phyloP scores from a whole-genome alignment of 2,329 filamentous ascomycete genomes.

The Colletotrichum sp. region DNA sequence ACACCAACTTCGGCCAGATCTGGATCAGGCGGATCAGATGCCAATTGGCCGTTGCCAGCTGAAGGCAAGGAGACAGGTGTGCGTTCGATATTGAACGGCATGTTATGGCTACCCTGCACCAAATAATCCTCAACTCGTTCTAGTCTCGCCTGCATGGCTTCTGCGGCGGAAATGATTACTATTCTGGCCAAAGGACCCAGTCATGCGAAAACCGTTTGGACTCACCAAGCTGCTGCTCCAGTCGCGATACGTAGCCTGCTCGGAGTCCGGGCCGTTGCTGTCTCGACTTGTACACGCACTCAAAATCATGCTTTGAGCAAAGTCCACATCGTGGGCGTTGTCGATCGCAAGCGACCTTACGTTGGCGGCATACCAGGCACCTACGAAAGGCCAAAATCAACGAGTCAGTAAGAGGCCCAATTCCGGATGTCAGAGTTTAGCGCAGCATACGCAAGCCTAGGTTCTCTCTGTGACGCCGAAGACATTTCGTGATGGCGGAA shows the following conservation, averaged over 20 bases:
- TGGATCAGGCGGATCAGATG: not conserved
- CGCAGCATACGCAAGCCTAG: not conserved
- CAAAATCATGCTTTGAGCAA: not conserved
- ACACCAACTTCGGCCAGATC: not conserved
- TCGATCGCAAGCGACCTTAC: not conserved
- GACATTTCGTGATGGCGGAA: not conserved
- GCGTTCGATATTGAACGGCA: not conserved
- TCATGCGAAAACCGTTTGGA: rapidly evolving
- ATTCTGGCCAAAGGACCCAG: not conserved
- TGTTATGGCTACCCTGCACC: not conserved
- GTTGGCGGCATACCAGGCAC: not conserved
- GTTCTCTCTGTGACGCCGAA: not conserved
- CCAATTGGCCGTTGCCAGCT: not conserved
- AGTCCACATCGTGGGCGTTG: not conserved
- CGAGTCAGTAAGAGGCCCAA: not conserved
- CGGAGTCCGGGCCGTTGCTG: not conserved
- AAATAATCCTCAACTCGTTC: not conserved
- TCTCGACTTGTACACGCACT: not conserved
- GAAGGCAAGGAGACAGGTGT: rapidly evolving
- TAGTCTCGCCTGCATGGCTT: not conserved
- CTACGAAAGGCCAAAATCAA: rapidly evolving
- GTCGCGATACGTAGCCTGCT: not conserved
- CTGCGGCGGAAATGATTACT: not conserved
- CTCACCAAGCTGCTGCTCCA: not conserved
- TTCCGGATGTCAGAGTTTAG: not conserved